Base-by-base conservation (phyloP, 768 basidiomycete species). In the Rhodotorula toruloides region DNA sequence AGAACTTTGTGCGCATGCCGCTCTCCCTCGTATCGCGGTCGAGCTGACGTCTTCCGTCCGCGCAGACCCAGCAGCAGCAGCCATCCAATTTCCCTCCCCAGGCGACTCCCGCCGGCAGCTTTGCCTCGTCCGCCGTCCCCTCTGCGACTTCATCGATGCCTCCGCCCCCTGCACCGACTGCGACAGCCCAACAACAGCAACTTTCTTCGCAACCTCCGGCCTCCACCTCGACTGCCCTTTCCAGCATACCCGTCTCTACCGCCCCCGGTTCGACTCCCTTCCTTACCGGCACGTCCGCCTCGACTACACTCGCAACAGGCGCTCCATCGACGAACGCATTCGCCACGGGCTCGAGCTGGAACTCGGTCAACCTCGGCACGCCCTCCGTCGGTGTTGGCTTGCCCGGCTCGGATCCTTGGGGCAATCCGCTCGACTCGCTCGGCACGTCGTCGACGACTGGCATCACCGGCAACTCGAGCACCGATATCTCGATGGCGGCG, bases 281-380 rank as follows among this genome's bases (percentile, higher is more conserved):
- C 50, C 31, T 61, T 17, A 29, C 60, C 17, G 54, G 22, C 27
- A 49, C 49, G 34, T n/a, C 37, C 29, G 27, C 65, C 17, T 31
- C 49, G 0, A 46, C 56, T n/a, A 64, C 56, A 19, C 29, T 56
- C 42, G 31, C 42, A 6, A 42, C 42, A 19, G 8, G 21, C 29
- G 17, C 54, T 2, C 27, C 54, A 3, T 43, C 54, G 42, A 22
- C 42, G 29, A 22, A 1, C 43, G 42, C 39, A 0, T 22, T 44
- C 48, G n/a, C 34, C 46, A 0, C 8, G 16, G 10, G 36, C 29
- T 27, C 46, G 32, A n/a, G n/a, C 9, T 65, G 64, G 64, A 54
- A 44, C 16, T 37, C 54, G 3, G 36, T 57, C 27, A 58, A 67
- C 50, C 32, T 67, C 4, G 65, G 65, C 17, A 67, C 65, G 13